Evolutionary conservation across 1,139 yeast species (phyloP), one percentile per base, ranked within the genome.

Genomic region (Trichomonascaceae sp.): DNA sequence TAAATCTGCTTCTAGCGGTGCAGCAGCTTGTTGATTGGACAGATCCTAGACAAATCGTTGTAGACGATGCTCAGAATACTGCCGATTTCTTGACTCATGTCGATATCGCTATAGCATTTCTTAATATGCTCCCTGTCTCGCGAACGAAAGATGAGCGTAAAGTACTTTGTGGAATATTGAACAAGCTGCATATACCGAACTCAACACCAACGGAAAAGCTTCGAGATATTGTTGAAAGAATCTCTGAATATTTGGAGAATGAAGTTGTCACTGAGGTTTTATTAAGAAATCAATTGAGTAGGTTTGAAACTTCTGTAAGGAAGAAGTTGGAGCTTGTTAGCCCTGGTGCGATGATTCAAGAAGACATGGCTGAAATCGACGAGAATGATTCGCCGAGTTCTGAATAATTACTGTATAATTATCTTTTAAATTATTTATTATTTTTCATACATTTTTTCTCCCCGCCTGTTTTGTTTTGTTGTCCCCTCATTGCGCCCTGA

Each of bases 21-120:
- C 91, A 86, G 60, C 96, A 88, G 64, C 70, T 91, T 49, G 74
- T 87, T 27, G 83, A 84, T 62, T 88, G 96, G 96, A 86, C 96
- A 43, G 95, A 90, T 67, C 96, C 96, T 0, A 51, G 57, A 9
- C 83, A 84, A 61, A 73, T 87, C 10, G 91, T 84, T 2, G 80
- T 81, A 55, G 70, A 74, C 50, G 66, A 74, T 1, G 75, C 75
- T 10, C 79, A 71, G 2, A 76, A 72, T 1, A 55, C 59, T 8
- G 46, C 66, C 5, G 66, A 65, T 17, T 79, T 82, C 32, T 69
- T 78, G 8, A 72, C 81, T 3, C 95, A 86, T 61, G 67, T 83
- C 7, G 77, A 77, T 63, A 81, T 86, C 59, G 81, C 83, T 1
- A 70, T 77, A 41, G 83, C 82, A 45, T 70, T 87, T 38, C 64